These are phyloP conservation scores for Hydnum rufescens DNA, from an alignment of 768 basidiomycete species.

Conservation along the genomic window DNA sequence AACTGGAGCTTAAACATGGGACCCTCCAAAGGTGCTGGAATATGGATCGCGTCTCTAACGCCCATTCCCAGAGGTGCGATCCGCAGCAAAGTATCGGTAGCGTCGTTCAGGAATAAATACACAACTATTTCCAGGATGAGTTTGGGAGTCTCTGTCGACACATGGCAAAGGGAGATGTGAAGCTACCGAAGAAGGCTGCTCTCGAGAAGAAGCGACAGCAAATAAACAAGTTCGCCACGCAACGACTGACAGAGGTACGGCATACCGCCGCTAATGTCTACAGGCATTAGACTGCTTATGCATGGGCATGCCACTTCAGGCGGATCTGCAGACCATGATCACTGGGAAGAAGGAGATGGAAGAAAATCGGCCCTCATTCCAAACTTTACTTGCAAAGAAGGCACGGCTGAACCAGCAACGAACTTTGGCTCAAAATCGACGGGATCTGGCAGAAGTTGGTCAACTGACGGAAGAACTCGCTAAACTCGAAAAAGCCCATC, in stretches of 20 bases:
- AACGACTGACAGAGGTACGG: conserved; percentile 63
- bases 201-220: conserved; percentile 46
- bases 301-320: too few relatives aligned
- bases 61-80: conserved; percentile 35
- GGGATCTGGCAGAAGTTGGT: conserved; percentile 43
- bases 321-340: conserved; percentile 64
- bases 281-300: not conserved
- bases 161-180: conserved; percentile 31
- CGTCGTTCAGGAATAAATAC: not conserved
- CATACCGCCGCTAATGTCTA: conserved; percentile 1
- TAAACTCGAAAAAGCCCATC: conserved; percentile 20
- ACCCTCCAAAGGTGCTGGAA: conserved; percentile 35
- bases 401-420: conserved; percentile 51
- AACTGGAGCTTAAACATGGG: conserved; percentile 61
- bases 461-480: conserved; percentile 53
- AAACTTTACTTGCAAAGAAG: conserved; percentile 13
- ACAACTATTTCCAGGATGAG: conserved; percentile 34
- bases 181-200: conserved; percentile 44
- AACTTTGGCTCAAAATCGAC: conserved; percentile 53
- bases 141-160: conserved; percentile 36
- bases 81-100: not conserved
- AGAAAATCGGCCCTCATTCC: conserved; percentile 18
- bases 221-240: conserved; percentile 35
- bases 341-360: conserved; percentile 33
- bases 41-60: conserved; percentile 83